These are phyloP conservation scores for Fusarium keratoplasticum DNA, from an alignment of 2,329 filamentous ascomycete genomes.

Conservation along the genomic window DNA sequence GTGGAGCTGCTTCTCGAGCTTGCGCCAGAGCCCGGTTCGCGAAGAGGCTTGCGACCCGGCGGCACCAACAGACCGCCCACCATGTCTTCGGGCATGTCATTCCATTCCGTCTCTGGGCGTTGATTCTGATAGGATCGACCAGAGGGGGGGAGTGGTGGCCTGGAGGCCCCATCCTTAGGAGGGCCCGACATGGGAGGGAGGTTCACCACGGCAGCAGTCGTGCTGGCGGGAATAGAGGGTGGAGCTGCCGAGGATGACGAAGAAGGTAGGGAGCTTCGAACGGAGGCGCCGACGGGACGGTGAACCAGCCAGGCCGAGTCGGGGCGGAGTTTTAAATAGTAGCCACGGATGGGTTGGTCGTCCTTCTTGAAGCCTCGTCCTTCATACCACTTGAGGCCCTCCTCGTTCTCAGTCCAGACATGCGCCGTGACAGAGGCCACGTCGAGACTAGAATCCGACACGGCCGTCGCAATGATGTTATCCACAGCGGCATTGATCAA, in stretches of 20 bases:
- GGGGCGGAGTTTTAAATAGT: conserved; percentile 72
- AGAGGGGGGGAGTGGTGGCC: conserved; percentile 41
- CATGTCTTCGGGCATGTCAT: conserved; percentile 73
- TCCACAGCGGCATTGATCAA: conserved; percentile 69
- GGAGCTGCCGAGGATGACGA: conserved; percentile 29
- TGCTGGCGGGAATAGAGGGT: conserved; percentile 37
- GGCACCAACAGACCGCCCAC: conserved; percentile 49
- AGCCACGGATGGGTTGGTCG: conserved; percentile 62
- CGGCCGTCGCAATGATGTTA: conserved; percentile 58
- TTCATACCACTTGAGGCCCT: conserved; percentile 72
- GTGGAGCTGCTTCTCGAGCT: conserved; percentile 69
- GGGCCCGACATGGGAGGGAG: conserved; percentile 44
- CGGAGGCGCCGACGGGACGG: conserved; percentile 53
- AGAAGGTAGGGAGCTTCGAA: conserved; percentile 36
- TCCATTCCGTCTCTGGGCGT: conserved; percentile 72
- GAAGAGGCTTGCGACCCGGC: conserved; percentile 44
- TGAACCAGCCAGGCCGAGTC: conserved; percentile 71
- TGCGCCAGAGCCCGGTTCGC: conserved; percentile 52
- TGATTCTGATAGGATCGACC: conserved; percentile 68
- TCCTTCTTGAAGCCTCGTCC: conserved; percentile 66
- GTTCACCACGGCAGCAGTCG: conserved; percentile 49
- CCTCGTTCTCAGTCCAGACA: conserved; percentile 75
- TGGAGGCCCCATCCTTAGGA: conserved; percentile 33
- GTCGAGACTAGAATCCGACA: conserved; percentile 50
- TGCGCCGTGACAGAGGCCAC: conserved; percentile 68